Conservation (phyloP, 225 moss, liverwort and hornwort genomes). For the Anthoceros angustus region DNA sequence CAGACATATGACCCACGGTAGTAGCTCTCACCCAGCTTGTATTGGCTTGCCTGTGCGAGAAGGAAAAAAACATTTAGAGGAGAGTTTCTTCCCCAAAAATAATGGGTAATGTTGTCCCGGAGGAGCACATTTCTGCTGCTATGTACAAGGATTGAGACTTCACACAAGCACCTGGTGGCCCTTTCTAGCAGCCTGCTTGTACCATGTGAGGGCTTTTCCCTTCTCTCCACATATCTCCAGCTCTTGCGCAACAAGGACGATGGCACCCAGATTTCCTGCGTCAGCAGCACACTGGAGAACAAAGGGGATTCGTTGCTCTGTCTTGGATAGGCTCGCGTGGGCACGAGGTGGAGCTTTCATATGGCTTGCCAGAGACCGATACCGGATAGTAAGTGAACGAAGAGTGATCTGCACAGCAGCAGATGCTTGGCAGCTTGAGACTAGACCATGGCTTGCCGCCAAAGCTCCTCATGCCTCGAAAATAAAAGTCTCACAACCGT, state of each 20-base stretch:
- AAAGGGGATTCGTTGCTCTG: constrained; percentile 3
- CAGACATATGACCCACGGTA: neutral
- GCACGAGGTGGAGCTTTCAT: neutral
- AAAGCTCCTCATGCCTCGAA: too few species aligned
- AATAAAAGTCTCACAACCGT: too few species aligned
- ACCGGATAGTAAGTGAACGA: neutral
- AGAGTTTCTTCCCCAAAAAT: too few species aligned
- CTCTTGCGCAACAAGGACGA: neutral
- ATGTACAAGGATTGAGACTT: too few species aligned
- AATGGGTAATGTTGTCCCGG: too few species aligned
- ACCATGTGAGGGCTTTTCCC: neutral
- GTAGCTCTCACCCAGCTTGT: neutral
- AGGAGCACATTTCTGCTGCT: too few species aligned
- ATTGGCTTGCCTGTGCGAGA: neutral
- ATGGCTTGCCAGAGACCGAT: neutral
- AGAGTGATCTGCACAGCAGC: neutral
- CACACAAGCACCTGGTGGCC: neutral
- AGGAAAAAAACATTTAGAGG: neutral
- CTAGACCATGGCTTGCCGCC: too few species aligned
- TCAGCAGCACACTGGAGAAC: constrained; percentile 4
- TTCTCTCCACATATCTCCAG: neutral
- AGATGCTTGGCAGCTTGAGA: too few species aligned
- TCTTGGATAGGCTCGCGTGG: neutral
- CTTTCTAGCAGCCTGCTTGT: constrained; percentile 1
- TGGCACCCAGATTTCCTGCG: neutral